These are phyloP conservation scores for Solanum sejunctum DNA, from an alignment of 257 asterid genomes.

Conservation along the genomic window DNA sequence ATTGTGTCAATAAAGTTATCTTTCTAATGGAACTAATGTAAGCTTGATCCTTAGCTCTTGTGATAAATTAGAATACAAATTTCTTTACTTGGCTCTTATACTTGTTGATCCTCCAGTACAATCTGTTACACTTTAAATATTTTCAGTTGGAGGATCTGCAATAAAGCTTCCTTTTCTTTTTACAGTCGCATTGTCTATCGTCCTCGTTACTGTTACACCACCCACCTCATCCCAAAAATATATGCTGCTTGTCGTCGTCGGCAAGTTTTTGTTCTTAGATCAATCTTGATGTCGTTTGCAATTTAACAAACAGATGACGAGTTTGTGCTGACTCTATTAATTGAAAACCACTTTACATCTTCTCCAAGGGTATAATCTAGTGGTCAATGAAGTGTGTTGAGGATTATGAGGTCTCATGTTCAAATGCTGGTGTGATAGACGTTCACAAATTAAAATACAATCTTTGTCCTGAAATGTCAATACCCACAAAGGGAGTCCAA, in stretches of 20 bases:
- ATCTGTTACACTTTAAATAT: not conserved
- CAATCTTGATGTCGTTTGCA: not conserved
- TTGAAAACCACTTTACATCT: too few species aligned
- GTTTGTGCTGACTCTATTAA: not conserved
- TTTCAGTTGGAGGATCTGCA: not conserved
- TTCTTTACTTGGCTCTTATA: not conserved
- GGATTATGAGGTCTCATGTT: too few species aligned
- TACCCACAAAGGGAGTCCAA: too few species aligned
- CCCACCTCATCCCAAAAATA: not conserved
- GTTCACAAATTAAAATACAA: too few species aligned
- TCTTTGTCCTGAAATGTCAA: too few species aligned
- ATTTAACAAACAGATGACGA: not conserved
- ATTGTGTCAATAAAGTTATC: constrained; percentile 15
- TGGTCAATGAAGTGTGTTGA: too few species aligned
- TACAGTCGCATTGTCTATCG: not conserved
- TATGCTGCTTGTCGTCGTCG: not conserved
- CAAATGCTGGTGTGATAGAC: too few species aligned
- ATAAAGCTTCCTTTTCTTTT: not conserved
- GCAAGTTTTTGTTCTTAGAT: not conserved
- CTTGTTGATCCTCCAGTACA: not conserved
- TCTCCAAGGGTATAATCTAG: too few species aligned
- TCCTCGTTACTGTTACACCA: not conserved
- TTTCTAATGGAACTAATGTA: constrained; percentile 1
- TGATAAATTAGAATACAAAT: not conserved
- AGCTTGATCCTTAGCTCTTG: not conserved